Conservation (phyloP, 176 grass and related monocot genomes). For the Triticum monococcum region DNA sequence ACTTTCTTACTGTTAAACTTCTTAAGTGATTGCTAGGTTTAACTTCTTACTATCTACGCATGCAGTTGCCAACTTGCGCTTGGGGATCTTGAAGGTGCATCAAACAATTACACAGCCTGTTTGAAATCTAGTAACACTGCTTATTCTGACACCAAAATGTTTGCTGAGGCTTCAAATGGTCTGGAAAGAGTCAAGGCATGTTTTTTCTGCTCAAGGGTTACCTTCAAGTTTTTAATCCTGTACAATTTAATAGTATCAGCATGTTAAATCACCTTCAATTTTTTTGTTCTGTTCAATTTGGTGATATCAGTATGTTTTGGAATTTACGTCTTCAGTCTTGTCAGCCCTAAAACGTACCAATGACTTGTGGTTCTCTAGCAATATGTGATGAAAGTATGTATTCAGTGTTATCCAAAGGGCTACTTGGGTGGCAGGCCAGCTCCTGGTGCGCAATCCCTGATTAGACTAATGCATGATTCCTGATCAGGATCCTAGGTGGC, state of each 20-base stretch:
- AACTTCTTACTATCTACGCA: slow-evolving; percentile 18
- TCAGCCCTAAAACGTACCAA: neutral
- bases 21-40: slow-evolving; percentile 17
- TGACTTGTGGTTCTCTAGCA: neutral
- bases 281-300: slow-evolving; percentile 10
- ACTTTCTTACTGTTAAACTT: slow-evolving; percentile 1
- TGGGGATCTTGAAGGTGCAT: slow-evolving; percentile 85
- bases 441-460: neutral
- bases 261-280: slow-evolving; percentile 7
- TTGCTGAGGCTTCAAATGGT: slow-evolving; percentile 78
- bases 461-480: neutral
- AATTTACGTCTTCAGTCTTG: neutral
- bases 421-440: neutral
- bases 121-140: slow-evolving; percentile 45
- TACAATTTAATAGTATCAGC: slow-evolving; percentile 7
- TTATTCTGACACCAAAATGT: slow-evolving; percentile 55
- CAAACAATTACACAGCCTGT: slow-evolving; percentile 59
- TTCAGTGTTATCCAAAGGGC: neutral
- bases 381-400: neutral
- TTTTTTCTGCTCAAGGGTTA: slow-evolving; percentile 20
- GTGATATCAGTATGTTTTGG: neutral
- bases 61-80: slow-evolving; percentile 83
- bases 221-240: slow-evolving; percentile 13
- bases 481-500: neutral
- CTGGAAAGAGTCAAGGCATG: slow-evolving; percentile 75